phyloP scores from a whole-genome alignment of 2,329 filamentous ascomycete species.

The Xylaria sp. region DNA sequence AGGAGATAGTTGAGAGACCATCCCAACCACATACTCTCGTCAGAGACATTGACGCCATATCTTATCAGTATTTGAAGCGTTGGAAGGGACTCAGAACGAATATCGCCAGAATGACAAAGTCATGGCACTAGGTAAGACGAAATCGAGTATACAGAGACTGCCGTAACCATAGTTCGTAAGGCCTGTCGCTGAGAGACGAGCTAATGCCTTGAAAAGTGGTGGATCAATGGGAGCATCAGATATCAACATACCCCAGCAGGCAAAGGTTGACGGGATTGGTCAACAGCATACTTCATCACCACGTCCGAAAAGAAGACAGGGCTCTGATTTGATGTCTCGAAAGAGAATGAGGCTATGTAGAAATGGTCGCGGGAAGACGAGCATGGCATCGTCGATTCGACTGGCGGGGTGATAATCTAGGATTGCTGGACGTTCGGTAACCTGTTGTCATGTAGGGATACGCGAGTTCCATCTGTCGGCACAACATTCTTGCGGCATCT shows the following conservation, averaged over 20 bases:
- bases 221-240: conserved; percentile 15
- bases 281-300: conserved; percentile 18
- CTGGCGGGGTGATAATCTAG: conserved; percentile 19
- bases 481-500: neutral
- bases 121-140: conserved; percentile 18
- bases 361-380: conserved; percentile 6
- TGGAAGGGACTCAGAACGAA: neutral
- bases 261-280: conserved; percentile 13
- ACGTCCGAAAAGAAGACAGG: neutral
- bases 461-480: conserved; percentile 12
- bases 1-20: conserved; percentile 15
- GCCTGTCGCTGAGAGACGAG: conserved; percentile 1
- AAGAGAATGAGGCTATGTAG: conserved; percentile 8
- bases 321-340: neutral
- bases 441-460: conserved; percentile 21
- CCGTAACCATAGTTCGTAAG: conserved; percentile 1
- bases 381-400: conserved; percentile 13
- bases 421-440: conserved; percentile 8
- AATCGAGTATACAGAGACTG: conserved; percentile 6
- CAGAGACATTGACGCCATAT: conserved; percentile 24
- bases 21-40: conserved; percentile 21
- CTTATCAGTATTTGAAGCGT: conserved; percentile 23
- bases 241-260: conserved; percentile 12
- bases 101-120: conserved; percentile 8
- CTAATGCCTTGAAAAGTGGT: neutral